phyloP scores from a whole-genome alignment of 148 eudicot genomes.

The Fagopyrum esculentum region DNA sequence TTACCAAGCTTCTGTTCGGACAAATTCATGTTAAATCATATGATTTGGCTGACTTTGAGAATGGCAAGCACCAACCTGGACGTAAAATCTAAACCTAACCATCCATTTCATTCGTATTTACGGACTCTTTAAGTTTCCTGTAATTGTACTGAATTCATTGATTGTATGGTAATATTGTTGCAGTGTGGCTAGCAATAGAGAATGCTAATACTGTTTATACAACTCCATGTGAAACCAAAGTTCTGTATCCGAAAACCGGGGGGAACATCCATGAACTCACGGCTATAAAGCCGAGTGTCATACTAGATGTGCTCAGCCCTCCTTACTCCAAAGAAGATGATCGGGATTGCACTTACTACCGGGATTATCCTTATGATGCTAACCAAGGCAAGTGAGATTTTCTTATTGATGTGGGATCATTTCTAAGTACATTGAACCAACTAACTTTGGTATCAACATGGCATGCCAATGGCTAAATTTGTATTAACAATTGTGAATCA shows the following conservation, averaged over 20 bases:
- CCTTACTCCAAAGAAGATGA: conserved; percentile 83
- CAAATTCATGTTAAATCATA: conserved; percentile 75
- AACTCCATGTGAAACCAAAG: conserved; percentile 63
- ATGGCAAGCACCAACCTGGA: conserved; percentile 20
- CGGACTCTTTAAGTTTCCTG: no score
- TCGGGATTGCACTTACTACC: conserved; percentile 66
- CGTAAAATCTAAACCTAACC: conserved; percentile 22
- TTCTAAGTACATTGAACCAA: no score
- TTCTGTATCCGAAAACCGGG: conserved; percentile 77
- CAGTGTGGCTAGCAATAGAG: conserved; percentile 53
- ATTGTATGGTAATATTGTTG: no score
- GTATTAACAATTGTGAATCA: not conserved
- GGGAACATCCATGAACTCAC: conserved; percentile 81
- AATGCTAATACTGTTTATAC: conserved; percentile 37
- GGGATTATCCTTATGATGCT: conserved; percentile 26
- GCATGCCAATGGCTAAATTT: no score
- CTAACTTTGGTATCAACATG: no score
- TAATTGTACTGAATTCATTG: no score
- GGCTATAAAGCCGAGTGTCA: conserved; percentile 77
- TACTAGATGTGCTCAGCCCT: conserved; percentile 84
- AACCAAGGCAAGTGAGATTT: conserved; percentile 29
- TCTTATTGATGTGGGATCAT: no score
- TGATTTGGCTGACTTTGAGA: conserved; percentile 53
- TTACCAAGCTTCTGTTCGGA: conserved; percentile 75
- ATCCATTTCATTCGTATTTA: no score